These are phyloP conservation scores for Bretschneidera sinensis DNA, from an alignment of 345 rosid genomes.

Conservation along the genomic window DNA sequence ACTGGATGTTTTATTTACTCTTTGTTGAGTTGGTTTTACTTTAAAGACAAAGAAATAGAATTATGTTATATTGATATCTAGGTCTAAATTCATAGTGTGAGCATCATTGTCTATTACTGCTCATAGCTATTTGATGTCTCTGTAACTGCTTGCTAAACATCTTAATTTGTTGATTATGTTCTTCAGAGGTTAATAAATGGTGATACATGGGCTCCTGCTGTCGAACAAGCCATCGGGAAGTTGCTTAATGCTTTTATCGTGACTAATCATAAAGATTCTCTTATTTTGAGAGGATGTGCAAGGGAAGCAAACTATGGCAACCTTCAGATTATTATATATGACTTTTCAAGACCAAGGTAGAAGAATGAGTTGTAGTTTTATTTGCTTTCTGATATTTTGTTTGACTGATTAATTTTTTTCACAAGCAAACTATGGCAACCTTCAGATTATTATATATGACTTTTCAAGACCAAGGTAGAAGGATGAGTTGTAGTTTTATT, in stretches of 20 bases:
- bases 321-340: conserved; percentile 75
- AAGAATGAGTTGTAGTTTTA: conserved; percentile 7
- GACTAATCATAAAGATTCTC: conserved; percentile 73
- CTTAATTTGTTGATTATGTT: conserved; percentile 4
- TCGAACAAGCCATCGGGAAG: conserved; percentile 84
- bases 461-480: conserved; percentile 80
- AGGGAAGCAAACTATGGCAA: conserved; percentile 55
- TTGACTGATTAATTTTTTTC: conserved; percentile 6
- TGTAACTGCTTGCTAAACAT: background rate
- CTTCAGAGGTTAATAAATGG: conserved; percentile 68
- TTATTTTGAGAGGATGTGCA: conserved; percentile 65
- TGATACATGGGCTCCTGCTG: conserved; percentile 82
- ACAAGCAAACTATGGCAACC: conserved; percentile 39
- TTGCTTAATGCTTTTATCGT: conserved; percentile 91
- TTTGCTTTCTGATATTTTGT: conserved; percentile 8
- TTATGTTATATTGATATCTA: background rate
- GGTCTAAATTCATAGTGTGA: background rate
- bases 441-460: conserved; percentile 76
- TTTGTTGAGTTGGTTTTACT: too few relatives aligned
- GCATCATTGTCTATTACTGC: too few relatives aligned
- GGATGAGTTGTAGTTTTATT: conserved; percentile 6
- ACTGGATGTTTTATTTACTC: too few relatives aligned
- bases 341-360: conserved; percentile 85
- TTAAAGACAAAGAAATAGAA: too few relatives aligned
- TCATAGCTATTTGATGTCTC: background rate